Evolutionary conservation across 176 grass and related monocot genomes (phyloP).

Genomic region (Musa troglodytarum): DNA sequence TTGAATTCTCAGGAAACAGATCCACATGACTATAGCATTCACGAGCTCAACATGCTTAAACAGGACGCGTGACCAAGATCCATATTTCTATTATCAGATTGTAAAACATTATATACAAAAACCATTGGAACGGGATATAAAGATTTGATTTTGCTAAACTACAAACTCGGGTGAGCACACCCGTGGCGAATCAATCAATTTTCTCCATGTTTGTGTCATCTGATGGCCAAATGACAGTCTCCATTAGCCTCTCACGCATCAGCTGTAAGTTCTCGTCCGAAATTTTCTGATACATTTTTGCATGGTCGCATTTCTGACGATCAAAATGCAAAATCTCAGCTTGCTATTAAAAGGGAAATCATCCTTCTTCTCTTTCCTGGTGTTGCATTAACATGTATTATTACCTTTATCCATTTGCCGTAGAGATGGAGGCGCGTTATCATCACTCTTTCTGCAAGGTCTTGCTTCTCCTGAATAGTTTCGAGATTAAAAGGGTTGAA

Average conservation of each 20-base stretch:
- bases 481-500: not conserved
- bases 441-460: conserved; percentile 20
- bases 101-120: not conserved
- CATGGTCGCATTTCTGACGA: conserved; percentile 79
- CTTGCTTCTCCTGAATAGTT: conserved; percentile 16
- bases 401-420: conserved; percentile 65
- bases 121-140: not conserved
- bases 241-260: conserved; percentile 70
- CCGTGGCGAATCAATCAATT: conserved; percentile 25
- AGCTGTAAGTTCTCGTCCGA: conserved; percentile 79
- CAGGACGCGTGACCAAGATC: no score
- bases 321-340: not conserved
- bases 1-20: no score
- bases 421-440: conserved; percentile 24
- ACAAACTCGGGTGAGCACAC: no score
- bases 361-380: not conserved
- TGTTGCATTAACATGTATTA: not conserved
- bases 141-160: not conserved
- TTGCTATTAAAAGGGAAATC: not conserved
- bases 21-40: no score
- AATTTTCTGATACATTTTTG: conserved; percentile 77
- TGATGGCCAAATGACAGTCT: conserved; percentile 68
- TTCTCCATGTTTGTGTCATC: conserved; percentile 46
- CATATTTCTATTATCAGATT: not conserved
- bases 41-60: no score